Evolutionary conservation across 495 filamentous ascomycete genomes (phyloP).

Genomic region (Neurospora pannonica): DNA sequence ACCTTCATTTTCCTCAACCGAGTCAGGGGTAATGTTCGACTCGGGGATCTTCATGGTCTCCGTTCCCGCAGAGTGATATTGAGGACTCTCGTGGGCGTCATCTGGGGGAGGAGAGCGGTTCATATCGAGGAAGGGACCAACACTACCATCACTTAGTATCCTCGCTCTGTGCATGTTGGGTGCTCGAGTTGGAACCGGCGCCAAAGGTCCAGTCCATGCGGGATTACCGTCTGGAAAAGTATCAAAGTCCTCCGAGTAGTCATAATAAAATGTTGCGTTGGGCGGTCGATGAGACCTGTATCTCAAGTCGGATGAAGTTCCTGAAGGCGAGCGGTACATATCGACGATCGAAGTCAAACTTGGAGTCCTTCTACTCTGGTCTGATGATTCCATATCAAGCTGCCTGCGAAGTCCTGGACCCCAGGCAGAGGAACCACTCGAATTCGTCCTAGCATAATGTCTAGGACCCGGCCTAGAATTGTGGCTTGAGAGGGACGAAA

Average conservation of each 20-base stretch:
- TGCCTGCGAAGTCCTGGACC: neutral
- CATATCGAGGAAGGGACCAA: constrained; percentile 8
- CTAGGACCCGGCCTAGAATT: constrained; percentile 17
- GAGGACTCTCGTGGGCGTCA: neutral
- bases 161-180: constrained; percentile 17
- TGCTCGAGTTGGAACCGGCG: constrained; percentile 25
- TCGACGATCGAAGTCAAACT: constrained; percentile 34
- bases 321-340: constrained; percentile 27
- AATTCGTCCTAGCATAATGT: constrained; percentile 3
- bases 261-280: constrained; percentile 31
- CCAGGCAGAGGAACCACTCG: constrained; percentile 1
- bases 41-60: neutral
- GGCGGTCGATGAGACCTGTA: neutral
- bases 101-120: neutral
- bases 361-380: constrained; percentile 20
- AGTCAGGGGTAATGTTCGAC: neutral
- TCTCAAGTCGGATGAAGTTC: constrained; percentile 2
- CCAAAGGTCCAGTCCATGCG: constrained; percentile 17
- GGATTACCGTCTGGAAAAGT: constrained; percentile 2
- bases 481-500: constrained; percentile 22
- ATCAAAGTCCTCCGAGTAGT: constrained; percentile 45
- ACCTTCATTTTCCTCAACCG: neutral
- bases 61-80: neutral
- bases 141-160: constrained; percentile 19
- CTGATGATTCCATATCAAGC: constrained; percentile 7